A percentile compares a stretch with the other conserved stretches of the same genome.
Conservation (phyloP, 768 basidiomycete genomes). For the Naganishia vaughanmartiniae region DNA sequence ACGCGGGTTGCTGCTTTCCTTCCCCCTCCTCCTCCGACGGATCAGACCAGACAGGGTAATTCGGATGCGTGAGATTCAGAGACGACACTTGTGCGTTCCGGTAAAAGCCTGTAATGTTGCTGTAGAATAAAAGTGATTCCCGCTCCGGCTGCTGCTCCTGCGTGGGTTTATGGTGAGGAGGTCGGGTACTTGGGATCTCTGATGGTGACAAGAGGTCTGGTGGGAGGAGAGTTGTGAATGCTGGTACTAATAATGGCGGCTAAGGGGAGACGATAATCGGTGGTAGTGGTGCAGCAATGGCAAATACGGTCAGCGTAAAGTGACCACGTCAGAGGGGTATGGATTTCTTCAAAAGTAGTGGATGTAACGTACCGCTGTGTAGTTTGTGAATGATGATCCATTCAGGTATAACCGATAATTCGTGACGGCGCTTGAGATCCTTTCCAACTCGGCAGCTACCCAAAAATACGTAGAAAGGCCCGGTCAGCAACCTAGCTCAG, state of each 20-base stretch:
- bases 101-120: constrained; percentile 50
- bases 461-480: neutral
- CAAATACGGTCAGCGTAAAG: too few relatives aligned
- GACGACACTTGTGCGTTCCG: constrained; percentile 38
- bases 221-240: constrained; percentile 36
- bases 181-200: constrained; percentile 16
- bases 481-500: neutral
- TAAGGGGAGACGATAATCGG: constrained; percentile 24
- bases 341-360: neutral
- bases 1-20: neutral
- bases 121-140: constrained; percentile 30
- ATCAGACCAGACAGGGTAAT: constrained; percentile 8
- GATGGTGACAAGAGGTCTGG: constrained; percentile 32
- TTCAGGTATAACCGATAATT: constrained; percentile 27
- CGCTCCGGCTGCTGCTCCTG: neutral
- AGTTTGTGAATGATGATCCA: constrained; percentile 25
- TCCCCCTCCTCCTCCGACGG: neutral
- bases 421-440: constrained; percentile 8
- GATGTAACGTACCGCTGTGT: constrained; percentile 27
- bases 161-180: neutral
- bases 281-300: too few relatives aligned
- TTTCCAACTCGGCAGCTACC: constrained; percentile 12
- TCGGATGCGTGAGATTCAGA: constrained; percentile 34
- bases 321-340: neutral
- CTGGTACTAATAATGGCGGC: constrained; percentile 33